phyloP scores from a whole-genome alignment of 768 basidiomycete species.

The Gymnopilus junonius region DNA sequence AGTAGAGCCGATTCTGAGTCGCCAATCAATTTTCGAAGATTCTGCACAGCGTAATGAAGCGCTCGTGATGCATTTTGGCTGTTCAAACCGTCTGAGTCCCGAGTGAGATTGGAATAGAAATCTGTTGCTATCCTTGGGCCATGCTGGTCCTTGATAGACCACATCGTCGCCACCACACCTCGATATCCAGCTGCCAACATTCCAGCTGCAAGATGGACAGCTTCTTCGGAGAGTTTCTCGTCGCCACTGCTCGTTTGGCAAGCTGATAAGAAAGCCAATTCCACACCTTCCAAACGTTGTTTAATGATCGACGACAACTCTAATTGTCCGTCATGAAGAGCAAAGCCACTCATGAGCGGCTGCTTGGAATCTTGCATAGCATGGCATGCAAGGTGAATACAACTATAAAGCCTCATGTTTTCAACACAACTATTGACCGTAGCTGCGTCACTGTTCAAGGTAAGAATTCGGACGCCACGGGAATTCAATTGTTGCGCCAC shows the following conservation, averaged over 20 bases:
- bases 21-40: background rate
- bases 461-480: background rate
- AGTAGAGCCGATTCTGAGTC: background rate
- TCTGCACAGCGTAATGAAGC: background rate
- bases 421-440: background rate
- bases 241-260: conserved; percentile 4
- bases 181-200: conserved; percentile 18
- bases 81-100: conserved; percentile 1
- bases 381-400: conserved; percentile 12
- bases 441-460: background rate
- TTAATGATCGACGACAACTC: background rate
- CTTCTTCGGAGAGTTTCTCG: conserved; percentile 9
- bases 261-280: conserved; percentile 10
- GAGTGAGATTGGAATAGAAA: background rate
- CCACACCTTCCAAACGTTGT: background rate
- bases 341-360: conserved; percentile 4
- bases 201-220: conserved; percentile 13
- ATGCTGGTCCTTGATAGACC: conserved; percentile 12
- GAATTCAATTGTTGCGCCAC: background rate
- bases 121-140: background rate
- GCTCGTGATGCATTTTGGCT: background rate
- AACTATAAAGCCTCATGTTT: background rate
- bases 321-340: background rate
- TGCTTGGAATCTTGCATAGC: background rate
- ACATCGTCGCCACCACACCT: conserved; percentile 16